Evolutionary conservation across 2,329 filamentous ascomycete species (phyloP), one percentile per base, ranked within the genome.

Genomic region (Phaeosphaeriaceae sp.): DNA sequence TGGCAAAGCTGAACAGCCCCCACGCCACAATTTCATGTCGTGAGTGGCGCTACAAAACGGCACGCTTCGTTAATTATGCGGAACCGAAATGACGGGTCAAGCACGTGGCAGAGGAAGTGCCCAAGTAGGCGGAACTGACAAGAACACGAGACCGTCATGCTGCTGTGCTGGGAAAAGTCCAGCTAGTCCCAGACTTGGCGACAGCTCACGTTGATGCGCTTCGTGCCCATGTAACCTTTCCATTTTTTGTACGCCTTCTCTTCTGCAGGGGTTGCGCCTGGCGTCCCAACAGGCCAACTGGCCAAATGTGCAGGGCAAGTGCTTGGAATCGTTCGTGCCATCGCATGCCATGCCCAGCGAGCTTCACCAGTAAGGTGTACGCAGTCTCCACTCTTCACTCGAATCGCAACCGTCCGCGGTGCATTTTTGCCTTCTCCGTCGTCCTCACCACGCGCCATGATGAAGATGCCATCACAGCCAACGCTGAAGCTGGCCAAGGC

Each of bases 301-400:
- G 84, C 81, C 52, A 98, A 79, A 77, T 89, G 91, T 0, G 81
- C 79, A 0, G 94, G 94, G 76, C 94, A 98, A 0, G 92, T 97
- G 1, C 82, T 86, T 49, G 89, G 86, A 47, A 97, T 75, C 2
- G 97, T 90, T 73, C 93, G 94, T 2, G 95, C 94, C 50, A 98
- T 94, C 11, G 92, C 94, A 79, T 98, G 95, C 94, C 94, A 98
- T 2, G 94, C 94, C 80, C 92, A 97, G 49, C 95, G 85, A 7
- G 92, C 90, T 59, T 89, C 85, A 26, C 90, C 86, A 51, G 88
- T 89, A 91, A 99, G 97, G 74, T 96, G 93, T 0, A 98, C 88
- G 5, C 89, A 92, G 80, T 98, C 94, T 0, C 95, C 94, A 2
- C 93, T 97, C 30, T 89, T 85, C 40, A 98, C 83, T 43, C 70